Percentiles rank a stretch among this genome's conserved stretches.
phyloP scores from a whole-genome alignment of 1,284 basidiomycete genomes.

The Austropuccinia psidii region DNA sequence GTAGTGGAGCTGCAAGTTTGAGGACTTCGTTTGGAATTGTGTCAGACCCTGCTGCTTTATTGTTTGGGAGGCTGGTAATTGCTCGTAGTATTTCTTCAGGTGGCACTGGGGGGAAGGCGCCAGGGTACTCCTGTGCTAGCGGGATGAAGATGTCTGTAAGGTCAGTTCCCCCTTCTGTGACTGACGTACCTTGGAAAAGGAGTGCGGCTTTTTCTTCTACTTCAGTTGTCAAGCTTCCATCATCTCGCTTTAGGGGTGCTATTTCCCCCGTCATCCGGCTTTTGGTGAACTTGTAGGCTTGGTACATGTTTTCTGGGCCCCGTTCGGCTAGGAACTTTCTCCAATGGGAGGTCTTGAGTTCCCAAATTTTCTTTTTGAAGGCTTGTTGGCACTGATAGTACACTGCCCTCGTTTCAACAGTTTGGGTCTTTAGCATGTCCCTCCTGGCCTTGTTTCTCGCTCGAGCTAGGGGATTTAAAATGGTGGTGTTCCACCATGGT shows the following conservation, averaged over 20 bases:
- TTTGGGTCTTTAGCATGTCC: neutral
- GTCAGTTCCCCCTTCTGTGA: neutral
- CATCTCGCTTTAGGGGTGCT: neutral
- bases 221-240: neutral
- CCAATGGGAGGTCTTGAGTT: constrained; percentile 5
- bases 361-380: neutral
- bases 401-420: neutral
- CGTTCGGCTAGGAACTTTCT: neutral
- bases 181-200: constrained; percentile 2
- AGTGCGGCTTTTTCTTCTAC: neutral
- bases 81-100: neutral
- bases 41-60: constrained; percentile 2
- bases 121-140: neutral
- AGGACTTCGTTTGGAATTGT: neutral
- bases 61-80: neutral
- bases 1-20: neutral
- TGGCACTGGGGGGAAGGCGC: too few relatives aligned
- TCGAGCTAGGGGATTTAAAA: neutral
- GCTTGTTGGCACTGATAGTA: neutral
- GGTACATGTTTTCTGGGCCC: neutral
- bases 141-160: neutral
- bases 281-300: neutral
- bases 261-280: neutral
- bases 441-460: neutral
- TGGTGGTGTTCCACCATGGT: neutral